These are phyloP conservation scores for Takashimella koratensis DNA, from an alignment of 1,284 basidiomycete genomes.

Conservation along the genomic window DNA sequence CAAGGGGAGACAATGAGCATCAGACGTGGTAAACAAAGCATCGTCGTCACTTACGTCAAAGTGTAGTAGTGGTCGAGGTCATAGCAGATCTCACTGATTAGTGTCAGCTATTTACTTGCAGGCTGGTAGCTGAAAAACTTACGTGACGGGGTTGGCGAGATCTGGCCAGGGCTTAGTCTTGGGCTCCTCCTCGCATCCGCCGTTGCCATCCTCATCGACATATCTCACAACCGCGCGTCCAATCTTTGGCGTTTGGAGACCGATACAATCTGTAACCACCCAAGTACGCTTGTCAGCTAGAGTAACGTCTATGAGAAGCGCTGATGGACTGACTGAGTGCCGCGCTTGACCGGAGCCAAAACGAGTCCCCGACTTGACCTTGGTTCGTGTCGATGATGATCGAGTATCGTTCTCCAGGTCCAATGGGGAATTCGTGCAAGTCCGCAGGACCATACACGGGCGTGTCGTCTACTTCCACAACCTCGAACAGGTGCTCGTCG, in stretches of 20 bases:
- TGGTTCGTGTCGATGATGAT: constrained; percentile 32
- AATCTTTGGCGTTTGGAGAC: neutral
- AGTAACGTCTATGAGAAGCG: too few species aligned
- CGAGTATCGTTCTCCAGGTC: constrained; percentile 36
- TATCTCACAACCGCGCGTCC: constrained; percentile 21
- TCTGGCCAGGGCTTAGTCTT: constrained; percentile 21
- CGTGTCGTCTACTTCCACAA: constrained; percentile 32
- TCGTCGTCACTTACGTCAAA: too few species aligned
- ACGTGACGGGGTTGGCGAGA: constrained; percentile 3
- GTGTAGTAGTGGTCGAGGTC: constrained; percentile 26
- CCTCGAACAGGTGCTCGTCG: constrained; percentile 27
- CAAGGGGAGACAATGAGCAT: too few species aligned
- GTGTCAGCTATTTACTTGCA: too few species aligned
- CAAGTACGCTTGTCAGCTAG: too few species aligned
- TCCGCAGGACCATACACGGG: constrained; percentile 17
- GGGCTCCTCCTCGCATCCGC: constrained; percentile 13
- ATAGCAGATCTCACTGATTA: constrained; percentile 12
- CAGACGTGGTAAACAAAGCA: too few species aligned
- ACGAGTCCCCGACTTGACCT: constrained; percentile 29
- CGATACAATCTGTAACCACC: constrained; percentile 9
- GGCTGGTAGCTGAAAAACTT: too few species aligned
- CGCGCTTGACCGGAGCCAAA: constrained; percentile 42
- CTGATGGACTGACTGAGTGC: too few species aligned
- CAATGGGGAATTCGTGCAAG: constrained; percentile 23
- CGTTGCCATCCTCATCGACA: constrained; percentile 10